phyloP scores from a whole-genome alignment of 805 yeast genomes.

The Yarrowia bubula region DNA sequence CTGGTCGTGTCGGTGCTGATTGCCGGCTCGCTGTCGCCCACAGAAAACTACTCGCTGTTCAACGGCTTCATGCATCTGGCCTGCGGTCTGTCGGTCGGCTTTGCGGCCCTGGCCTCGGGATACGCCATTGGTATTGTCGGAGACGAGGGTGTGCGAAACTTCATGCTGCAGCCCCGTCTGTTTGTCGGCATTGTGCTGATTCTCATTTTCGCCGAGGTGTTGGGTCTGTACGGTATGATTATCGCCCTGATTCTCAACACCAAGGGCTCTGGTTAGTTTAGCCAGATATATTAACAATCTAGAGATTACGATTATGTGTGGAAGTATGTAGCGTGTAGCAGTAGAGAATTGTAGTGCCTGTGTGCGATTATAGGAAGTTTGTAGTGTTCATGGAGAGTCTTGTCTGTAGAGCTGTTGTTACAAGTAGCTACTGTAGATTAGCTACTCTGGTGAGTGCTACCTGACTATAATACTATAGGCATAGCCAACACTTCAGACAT shows the following conservation, averaged over 20 bases:
- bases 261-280: slow-evolving; percentile 62
- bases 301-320: not conserved
- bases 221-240: slow-evolving; percentile 91
- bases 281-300: not conserved
- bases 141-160: slow-evolving; percentile 86
- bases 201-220: slow-evolving; percentile 85
- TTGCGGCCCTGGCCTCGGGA: slow-evolving; percentile 94
- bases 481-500: no score
- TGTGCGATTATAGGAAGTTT: no score
- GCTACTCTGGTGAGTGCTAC: no score
- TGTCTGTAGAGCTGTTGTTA: no score
- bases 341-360: not conserved
- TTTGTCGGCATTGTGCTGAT: slow-evolving; percentile 89
- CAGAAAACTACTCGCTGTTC: slow-evolving; percentile 76
- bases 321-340: no score
- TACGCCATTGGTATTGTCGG: slow-evolving; percentile 95
- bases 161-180: slow-evolving; percentile 81
- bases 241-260: slow-evolving; percentile 90
- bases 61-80: slow-evolving; percentile 98
- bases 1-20: slow-evolving; percentile 93
- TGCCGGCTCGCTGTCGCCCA: slow-evolving; percentile 77
- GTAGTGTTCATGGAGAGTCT: no score
- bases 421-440: no score
- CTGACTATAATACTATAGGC: no score
- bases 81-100: slow-evolving; percentile 94